Base-by-base conservation (phyloP, 371 early-diverging fungal species). In the Circinella minor region DNA sequence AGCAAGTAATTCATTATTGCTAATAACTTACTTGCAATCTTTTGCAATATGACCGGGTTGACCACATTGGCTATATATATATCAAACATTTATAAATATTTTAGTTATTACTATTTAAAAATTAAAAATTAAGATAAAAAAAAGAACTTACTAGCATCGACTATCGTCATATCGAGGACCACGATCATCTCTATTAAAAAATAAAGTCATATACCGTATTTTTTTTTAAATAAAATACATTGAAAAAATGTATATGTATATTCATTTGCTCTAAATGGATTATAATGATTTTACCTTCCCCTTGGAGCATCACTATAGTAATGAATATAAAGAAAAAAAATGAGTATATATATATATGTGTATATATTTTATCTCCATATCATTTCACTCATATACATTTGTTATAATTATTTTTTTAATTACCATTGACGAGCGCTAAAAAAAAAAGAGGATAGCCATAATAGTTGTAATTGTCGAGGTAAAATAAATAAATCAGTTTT, bases 131-230 rank as follows among this genome's bases (percentile, higher is more conserved):
- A n/a, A 27, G 2, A 27, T 27, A 1, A 27, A 27, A 3, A 43
- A 34, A 27, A 11, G 34, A 17, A 57, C 20, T 18, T 57, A 57
- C 57, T 78, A 81, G 75, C 81, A 81, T 48, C 74, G 72, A 62
- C 78, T 80, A 48, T 77, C 74, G 65, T 76, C 74, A 67, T 77
- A 82, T 63, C 78, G 72, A 72, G 71, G 72, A 5, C 78, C 81
- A 69, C 81, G 81, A 63, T 81, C 81, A 68, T 78, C 81, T 48
- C 78, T 78, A 43, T 43, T 11, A 34, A 37, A 34, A 57, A 15
- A 51, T 0, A 17, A 8, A 17, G 3, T 13, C 4, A 51, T 13
- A 47, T 47, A 15, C 15, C 47, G 15, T 9, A 3, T 1, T 47
- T 47, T 15, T 15, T 11, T 9, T 47, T n/a, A n/a, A 11, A 11